A percentile compares a stretch with the other conserved stretches of the same genome.
These are phyloP conservation scores for Salix caprea DNA, from an alignment of 345 rosid genomes.

Conservation along the genomic window DNA sequence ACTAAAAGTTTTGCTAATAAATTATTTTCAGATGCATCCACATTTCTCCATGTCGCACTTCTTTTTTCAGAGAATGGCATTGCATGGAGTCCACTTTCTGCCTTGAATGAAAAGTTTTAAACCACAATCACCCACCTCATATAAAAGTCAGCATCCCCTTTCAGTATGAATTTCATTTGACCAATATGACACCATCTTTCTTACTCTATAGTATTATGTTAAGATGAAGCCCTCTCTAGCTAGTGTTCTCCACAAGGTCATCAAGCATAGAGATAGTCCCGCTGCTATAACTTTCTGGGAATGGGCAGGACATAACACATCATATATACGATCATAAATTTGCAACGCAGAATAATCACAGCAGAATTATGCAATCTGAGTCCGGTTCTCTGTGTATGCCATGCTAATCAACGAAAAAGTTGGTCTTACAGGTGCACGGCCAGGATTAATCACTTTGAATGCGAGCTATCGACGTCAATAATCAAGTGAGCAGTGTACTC, in stretches of 20 bases:
- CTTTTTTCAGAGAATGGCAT: neutral
- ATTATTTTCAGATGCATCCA: neutral
- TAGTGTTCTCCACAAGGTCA: neutral
- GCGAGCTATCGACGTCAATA: neutral
- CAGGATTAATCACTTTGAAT: neutral
- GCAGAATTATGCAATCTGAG: neutral
- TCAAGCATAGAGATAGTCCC: neutral
- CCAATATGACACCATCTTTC: neutral
- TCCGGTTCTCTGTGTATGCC: neutral
- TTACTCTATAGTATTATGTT: neutral
- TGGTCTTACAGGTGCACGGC: neutral
- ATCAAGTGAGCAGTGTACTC: neutral
- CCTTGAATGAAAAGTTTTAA: neutral
- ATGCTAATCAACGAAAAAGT: neutral
- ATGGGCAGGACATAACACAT: neutral
- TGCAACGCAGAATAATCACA: neutral
- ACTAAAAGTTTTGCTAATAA: neutral
- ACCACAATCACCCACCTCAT: neutral
- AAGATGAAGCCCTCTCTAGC: neutral
- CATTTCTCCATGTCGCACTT: neutral
- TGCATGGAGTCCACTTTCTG: constrained; percentile 1
- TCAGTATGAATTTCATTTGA: neutral
- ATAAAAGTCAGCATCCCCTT: neutral
- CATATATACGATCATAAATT: neutral
- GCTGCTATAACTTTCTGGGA: neutral